Evolutionary conservation across 2,329 filamentous ascomycete species (phyloP), one percentile per base, ranked within the genome.

Genomic region (Trichoderma cornu-damae): DNA sequence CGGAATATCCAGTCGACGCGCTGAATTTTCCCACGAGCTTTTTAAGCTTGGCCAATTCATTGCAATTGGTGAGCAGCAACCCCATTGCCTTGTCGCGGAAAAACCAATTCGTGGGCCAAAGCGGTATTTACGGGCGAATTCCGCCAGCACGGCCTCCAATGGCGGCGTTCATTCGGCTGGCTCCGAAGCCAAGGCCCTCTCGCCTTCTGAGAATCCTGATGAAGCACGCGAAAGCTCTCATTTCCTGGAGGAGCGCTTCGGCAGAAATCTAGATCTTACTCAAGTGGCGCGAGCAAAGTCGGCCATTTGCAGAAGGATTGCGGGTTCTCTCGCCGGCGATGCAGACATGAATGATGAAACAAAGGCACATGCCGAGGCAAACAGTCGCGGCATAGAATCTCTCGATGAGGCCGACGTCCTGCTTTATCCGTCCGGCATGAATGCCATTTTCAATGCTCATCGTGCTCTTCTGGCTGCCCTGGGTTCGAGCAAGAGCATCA

Each of bases 191-290:
- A 51, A 64, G 58, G 43, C 62, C 42, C 61, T 28, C 62, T 46
- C 61, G 60, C 9, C 53, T 14, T 58, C 56, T 1, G 50, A 56
- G 32, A 44, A 22, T 26, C 63, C 65, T 1, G 69, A 73, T 14
- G 77, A 80, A 54, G 69, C 74, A 0, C 69, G 84, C 14, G 92
- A 96, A 71, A 87, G 86, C 60, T 83, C 80, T 3, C 84, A 85
- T 32, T 97, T 96, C 65, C 83, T 99, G 1, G 94, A 99, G 71
- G 91, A 97, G 72, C 84, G 94, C 1, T 99, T 96, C 69, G 94
- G 94, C 12, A 83, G 94, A 44, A 97, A 97, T 64, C 79, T 99
- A 40, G 89, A 92, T 66, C 75, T 91, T 6, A 86, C 85, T 1
- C 82, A 95, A 58, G 87, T 92, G 3, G 80, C 84, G 42, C 87